These are phyloP conservation scores for Penicillium macrosclerotiorum DNA, from an alignment of 495 filamentous ascomycete species.

Conservation along the genomic window DNA sequence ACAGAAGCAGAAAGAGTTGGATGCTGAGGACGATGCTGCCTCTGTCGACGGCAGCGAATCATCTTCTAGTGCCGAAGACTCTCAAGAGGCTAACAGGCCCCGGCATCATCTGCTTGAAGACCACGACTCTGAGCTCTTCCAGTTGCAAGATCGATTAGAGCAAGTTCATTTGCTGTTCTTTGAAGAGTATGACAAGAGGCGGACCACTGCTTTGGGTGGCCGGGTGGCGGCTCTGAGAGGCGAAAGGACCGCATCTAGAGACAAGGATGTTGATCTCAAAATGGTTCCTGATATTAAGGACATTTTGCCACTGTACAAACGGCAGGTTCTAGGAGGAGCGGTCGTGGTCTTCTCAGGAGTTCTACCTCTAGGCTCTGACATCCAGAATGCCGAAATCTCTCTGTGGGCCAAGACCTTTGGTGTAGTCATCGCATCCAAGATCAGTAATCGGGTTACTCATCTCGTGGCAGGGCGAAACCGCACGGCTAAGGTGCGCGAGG, in stretches of 20 bases:
- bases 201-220: slow-evolving; percentile 50
- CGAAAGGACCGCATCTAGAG: slow-evolving; percentile 45
- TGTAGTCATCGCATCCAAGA: slow-evolving; percentile 61
- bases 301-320: slow-evolving; percentile 78
- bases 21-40: slow-evolving; percentile 74
- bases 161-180: slow-evolving; percentile 78
- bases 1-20: slow-evolving; percentile 82
- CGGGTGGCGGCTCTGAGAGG: slow-evolving; percentile 59
- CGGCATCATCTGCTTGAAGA: slow-evolving; percentile 82
- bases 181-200: slow-evolving; percentile 66
- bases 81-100: slow-evolving; percentile 43
- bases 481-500: slow-evolving; percentile 86
- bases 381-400: slow-evolving; percentile 76
- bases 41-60: slow-evolving; percentile 44
- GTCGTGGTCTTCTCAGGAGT: slow-evolving; percentile 86
- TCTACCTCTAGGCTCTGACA: slow-evolving; percentile 74
- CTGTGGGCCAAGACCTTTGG: slow-evolving; percentile 85
- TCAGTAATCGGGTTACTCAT: slow-evolving; percentile 61
- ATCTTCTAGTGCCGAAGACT: slow-evolving; percentile 39
- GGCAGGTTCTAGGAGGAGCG: slow-evolving; percentile 62
- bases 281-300: slow-evolving; percentile 81
- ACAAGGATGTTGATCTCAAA: slow-evolving; percentile 59
- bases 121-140: slow-evolving; percentile 74
- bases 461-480: slow-evolving; percentile 71
- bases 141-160: slow-evolving; percentile 70